Base-by-base conservation (phyloP, 2,329 filamentous ascomycete species). In the Ophiocordyceps camponoti-rufipedis region DNA sequence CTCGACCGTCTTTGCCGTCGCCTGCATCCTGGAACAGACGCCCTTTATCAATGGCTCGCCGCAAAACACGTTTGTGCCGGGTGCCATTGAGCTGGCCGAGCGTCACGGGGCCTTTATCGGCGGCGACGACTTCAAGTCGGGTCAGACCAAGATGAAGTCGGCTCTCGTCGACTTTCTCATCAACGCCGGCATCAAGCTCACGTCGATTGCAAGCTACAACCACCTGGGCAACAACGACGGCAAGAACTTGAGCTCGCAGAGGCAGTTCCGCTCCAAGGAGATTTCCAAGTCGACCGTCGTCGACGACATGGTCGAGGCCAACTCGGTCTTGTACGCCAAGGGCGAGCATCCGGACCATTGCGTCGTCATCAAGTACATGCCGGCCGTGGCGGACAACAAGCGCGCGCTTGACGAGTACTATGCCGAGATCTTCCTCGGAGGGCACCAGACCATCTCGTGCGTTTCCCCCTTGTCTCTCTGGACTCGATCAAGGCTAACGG, bases 281-380 rank as follows among this genome's bases (percentile, higher is more conserved):
- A 98, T 98, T 55, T 94, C 85, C 68, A 98, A 98, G 75, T 94
- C 86, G 57, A 98, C 95, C 62, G 91, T 98, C 12, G 91, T 98
- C 46, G 91, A 98, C 62, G 91, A 98, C 71, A 98, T 98, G 91
- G 91, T 98, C 49, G 88, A 86, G 58, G 89, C 91, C 58, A 98
- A 98, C 71, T 71, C 68, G 44, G 80, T 96, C 44, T 74, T 98
- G 47, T 98, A 98, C 73, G 78, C 82, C 66, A 71, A 85, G 57
- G 87, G 81, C 55, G 91, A 98, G 70, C 88, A 96, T 65, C 91
- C 91, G 2, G 88, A 98, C 62, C 91, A 98, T 71, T 93, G 85
- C 48, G 91, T 98, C 48, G 91, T 98, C 55, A 98, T 98, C 79
- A 98, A 98, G 78, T 98, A 98, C 73, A 94, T 98, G 88, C 91